Percentiles rank a stretch among this genome's conserved stretches.
Conservation (phyloP, 371 early-diverging fungal species). For the Blakeslea trispora region DNA sequence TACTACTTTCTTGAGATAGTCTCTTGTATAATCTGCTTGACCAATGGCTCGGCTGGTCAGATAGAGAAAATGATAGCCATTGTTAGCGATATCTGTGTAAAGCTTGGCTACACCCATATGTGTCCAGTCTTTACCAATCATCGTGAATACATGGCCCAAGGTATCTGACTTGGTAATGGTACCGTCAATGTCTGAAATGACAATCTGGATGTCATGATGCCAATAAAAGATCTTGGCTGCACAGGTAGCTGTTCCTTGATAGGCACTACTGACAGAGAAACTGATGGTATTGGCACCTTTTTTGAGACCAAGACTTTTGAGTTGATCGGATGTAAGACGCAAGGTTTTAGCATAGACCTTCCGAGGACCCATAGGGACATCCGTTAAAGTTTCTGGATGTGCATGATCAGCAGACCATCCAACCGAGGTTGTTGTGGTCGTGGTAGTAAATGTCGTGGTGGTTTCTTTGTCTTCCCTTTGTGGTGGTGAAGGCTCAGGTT, state of each 20-base stretch:
- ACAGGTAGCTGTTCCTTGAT: constrained; percentile 79
- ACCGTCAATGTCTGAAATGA: constrained; percentile 99
- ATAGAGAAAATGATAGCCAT: constrained; percentile 97
- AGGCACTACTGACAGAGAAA: constrained; percentile 82
- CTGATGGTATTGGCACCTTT: constrained; percentile 90
- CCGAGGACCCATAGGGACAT: constrained; percentile 2
- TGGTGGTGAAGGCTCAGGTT: too few species aligned
- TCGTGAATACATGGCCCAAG: constrained; percentile 95
- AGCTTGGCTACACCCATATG: constrained; percentile 96
- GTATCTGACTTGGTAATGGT: constrained; percentile 99
- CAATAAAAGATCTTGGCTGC: constrained; percentile 89
- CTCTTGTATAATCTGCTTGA: constrained; percentile 91
- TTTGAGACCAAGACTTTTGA: constrained; percentile 79
- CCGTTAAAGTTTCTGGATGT: constrained; percentile 24
- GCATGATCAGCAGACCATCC: constrained; percentile 43
- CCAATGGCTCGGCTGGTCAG: constrained; percentile 97
- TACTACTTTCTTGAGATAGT: constrained; percentile 88
- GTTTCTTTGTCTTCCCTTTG: constrained; percentile 20
- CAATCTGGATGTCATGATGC: constrained; percentile 84
- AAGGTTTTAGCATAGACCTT: constrained; percentile 86
- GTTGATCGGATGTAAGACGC: constrained; percentile 89
- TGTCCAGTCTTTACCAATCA: constrained; percentile 99
- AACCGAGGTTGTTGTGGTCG: constrained; percentile 45
- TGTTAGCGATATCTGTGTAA: constrained; percentile 92
- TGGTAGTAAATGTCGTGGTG: constrained; percentile 46